phyloP scores from a whole-genome alignment of 495 filamentous ascomycete genomes.

The Penicillium coprophilum region DNA sequence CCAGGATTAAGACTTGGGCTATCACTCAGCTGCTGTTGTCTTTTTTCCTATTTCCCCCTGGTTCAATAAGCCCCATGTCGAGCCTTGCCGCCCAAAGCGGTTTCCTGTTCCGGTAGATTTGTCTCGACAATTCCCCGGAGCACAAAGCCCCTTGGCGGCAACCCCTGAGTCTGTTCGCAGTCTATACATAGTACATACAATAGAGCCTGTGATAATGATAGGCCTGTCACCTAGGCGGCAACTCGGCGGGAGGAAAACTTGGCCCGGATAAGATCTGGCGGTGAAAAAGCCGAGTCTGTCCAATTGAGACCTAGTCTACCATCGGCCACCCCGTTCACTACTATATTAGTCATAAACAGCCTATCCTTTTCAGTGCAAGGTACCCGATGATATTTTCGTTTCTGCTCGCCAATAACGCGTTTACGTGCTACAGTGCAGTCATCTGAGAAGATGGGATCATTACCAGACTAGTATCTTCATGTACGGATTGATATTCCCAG shows the following conservation, averaged over 20 bases:
- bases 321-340: constrained; percentile 9
- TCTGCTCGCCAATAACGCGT: background rate
- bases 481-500: background rate
- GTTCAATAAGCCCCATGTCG: background rate
- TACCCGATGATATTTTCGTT: background rate
- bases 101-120: constrained; percentile 16
- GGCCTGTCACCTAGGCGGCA: constrained; percentile 15
- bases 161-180: constrained; percentile 19
- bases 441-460: background rate
- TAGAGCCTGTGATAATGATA: constrained; percentile 16
- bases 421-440: too few relatives aligned
- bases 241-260: constrained; percentile 2
- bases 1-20: background rate
- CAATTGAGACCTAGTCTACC: constrained; percentile 23
- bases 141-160: constrained; percentile 14
- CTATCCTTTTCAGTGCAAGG: constrained; percentile 2
- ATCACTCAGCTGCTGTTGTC: background rate
- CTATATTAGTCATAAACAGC: constrained; percentile 3
- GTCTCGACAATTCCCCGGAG: background rate
- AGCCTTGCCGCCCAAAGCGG: constrained; percentile 16
- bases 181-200: constrained; percentile 19
- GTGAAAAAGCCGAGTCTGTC: constrained; percentile 23
- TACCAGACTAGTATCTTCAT: background rate
- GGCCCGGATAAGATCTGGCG: constrained; percentile 24
- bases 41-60: background rate